phyloP scores from a whole-genome alignment of 2,329 filamentous ascomycete genomes.

The Microsporum ferrugineum region DNA sequence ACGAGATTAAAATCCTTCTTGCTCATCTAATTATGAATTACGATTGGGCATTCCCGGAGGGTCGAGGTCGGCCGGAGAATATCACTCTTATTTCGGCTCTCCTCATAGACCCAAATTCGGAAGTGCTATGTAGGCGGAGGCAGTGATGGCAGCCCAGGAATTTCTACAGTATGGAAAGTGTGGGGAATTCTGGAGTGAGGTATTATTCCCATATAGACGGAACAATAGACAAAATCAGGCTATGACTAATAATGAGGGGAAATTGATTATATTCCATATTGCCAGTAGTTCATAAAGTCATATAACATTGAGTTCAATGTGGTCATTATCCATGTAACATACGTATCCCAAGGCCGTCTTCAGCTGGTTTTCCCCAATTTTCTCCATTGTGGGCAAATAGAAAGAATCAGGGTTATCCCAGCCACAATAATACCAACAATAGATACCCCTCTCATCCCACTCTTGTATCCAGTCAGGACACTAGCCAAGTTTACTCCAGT shows the following conservation, averaged over 20 bases:
- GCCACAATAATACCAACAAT: neutral
- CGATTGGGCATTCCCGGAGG: constrained; percentile 18
- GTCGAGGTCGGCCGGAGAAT: neutral
- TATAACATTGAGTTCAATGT: neutral
- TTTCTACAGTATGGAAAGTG: neutral
- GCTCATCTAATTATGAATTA: constrained; percentile 25
- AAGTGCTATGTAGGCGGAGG: neutral
- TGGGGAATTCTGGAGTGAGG: neutral
- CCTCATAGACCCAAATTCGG: neutral
- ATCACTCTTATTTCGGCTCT: neutral
- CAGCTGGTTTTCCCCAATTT: neutral
- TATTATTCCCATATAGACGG: neutral
- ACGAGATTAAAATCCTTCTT: constrained; percentile 26
- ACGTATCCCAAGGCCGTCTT: neutral
- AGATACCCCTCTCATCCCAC: neutral
- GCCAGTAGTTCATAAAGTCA: neutral
- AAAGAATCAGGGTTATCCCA: neutral
- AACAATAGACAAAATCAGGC: neutral
- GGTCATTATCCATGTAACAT: neutral
- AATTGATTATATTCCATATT: neutral
- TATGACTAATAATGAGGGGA: neutral
- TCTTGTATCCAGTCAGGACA: neutral
- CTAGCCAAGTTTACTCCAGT: neutral
- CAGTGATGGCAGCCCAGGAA: neutral
- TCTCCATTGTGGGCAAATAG: neutral